Percentiles rank a stretch among this genome's conserved stretches.
Conservation (phyloP, 257 asterid genomes). For the Gardenia jasminoides region DNA sequence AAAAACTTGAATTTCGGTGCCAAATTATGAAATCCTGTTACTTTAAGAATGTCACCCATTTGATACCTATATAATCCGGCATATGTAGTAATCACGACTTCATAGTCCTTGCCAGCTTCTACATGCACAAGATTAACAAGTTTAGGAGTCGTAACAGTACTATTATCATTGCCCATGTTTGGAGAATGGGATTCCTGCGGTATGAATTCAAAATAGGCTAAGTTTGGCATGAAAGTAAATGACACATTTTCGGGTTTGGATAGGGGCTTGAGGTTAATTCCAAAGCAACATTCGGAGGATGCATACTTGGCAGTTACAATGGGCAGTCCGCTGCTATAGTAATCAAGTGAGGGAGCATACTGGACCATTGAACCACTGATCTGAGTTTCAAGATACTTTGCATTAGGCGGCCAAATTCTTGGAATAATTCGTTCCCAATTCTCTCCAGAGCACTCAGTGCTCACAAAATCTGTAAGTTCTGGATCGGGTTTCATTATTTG, state of each 20-base stretch:
- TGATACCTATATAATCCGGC: conserved; percentile 32
- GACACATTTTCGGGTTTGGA: conserved; percentile 36
- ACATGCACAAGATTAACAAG: conserved; percentile 33
- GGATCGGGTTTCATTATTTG: conserved; percentile 36
- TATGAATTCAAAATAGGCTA: conserved; percentile 51
- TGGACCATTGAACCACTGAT: background rate
- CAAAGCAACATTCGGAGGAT: conserved; percentile 45
- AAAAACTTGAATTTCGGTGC: conserved; percentile 36
- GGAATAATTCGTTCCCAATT: conserved; percentile 39
- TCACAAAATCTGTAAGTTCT: conserved; percentile 21
- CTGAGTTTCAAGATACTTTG: conserved; percentile 24
- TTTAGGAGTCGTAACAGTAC: background rate
- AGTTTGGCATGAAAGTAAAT: conserved; percentile 45
- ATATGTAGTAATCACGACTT: conserved; percentile 8
- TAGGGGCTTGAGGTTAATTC: conserved; percentile 41
- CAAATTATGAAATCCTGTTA: conserved; percentile 35
- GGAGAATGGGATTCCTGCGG: conserved; percentile 18
- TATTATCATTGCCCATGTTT: background rate
- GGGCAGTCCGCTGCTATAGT: conserved; percentile 10
- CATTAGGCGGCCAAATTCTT: conserved; percentile 54
- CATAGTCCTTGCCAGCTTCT: conserved; percentile 41
- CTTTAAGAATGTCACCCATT: conserved; percentile 42
- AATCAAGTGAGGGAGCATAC: background rate
- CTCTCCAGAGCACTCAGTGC: conserved; percentile 15
- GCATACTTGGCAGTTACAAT: conserved; percentile 53